Evolutionary conservation across 2,329 filamentous ascomycete genomes (phyloP).

Genomic region (Monosporascus cannonballus): DNA sequence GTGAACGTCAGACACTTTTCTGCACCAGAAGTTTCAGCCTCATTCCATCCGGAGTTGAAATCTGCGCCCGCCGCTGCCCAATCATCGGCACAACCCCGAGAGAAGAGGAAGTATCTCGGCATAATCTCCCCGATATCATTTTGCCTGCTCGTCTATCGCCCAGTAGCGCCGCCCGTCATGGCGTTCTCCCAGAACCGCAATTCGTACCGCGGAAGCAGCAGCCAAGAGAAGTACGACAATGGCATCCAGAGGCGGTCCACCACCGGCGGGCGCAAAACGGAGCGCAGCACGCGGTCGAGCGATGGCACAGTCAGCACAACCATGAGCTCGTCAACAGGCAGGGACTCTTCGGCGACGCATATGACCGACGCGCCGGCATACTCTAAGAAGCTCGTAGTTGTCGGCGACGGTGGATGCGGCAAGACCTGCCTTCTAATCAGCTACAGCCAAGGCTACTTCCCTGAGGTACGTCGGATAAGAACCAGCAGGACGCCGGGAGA

Average conservation of each 20-base stretch:
- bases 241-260: constrained; percentile 30
- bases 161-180: constrained; percentile 31
- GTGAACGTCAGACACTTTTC: constrained; percentile 5
- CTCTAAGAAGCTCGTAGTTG: constrained; percentile 99
- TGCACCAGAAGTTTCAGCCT: constrained; percentile 18
- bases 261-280: constrained; percentile 36
- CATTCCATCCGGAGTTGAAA: constrained; percentile 15
- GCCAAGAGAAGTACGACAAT: constrained; percentile 35
- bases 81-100: too few relatives aligned
- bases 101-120: not conserved
- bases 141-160: not conserved
- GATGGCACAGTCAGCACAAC: constrained; percentile 87
- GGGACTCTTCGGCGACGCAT: constrained; percentile 74
- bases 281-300: constrained; percentile 62
- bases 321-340: constrained; percentile 67
- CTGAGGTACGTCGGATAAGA: constrained; percentile 62
- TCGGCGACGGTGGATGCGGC: constrained; percentile 94
- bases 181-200: constrained; percentile 48
- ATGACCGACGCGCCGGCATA: constrained; percentile 87
- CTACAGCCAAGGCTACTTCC: constrained; percentile 98
- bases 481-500: too few relatives aligned
- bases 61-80: too few relatives aligned
- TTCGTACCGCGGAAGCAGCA: constrained; percentile 39
- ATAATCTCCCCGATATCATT: too few relatives aligned
- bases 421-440: constrained; percentile 98